A percentile compares a stretch with the other conserved stretches of the same genome.
Conservation (phyloP, 345 rosid species). For the Populus tremula region DNA sequence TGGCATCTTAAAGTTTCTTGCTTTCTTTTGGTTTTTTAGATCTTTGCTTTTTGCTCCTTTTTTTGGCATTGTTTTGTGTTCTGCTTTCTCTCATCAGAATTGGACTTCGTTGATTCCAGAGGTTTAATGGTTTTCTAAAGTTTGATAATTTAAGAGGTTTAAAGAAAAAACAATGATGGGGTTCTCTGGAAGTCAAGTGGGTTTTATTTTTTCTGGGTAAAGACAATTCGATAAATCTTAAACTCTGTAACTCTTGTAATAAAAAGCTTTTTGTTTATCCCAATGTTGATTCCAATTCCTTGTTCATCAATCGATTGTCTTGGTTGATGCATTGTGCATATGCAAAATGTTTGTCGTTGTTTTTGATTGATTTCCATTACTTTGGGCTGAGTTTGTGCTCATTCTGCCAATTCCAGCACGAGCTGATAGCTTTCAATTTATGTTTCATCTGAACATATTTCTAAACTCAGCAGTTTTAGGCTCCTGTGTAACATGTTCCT, state of each 20-base stretch:
- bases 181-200: not conserved
- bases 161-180: not conserved
- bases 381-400: conserved; percentile 59
- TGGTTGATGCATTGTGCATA: too few species aligned
- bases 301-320: too few species aligned
- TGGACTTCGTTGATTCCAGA: not conserved
- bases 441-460: conserved; percentile 17
- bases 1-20: not conserved
- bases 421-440: conserved; percentile 6
- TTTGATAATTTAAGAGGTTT: not conserved
- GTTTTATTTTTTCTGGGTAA: not conserved
- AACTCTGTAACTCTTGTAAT: not conserved
- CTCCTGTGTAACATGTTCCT: not conserved
- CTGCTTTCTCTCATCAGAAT: not conserved
- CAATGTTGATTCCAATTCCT: too few species aligned
- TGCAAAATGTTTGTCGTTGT: too few species aligned
- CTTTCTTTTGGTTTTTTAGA: not conserved
- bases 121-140: not conserved
- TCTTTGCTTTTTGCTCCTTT: not conserved
- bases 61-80: not conserved
- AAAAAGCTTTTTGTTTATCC: not conserved
- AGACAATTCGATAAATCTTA: not conserved
- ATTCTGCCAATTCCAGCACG: conserved; percentile 16
- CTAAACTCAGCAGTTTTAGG: conserved; percentile 18
- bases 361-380: too few species aligned